Evolutionary conservation across 805 yeast genomes (phyloP).

Genomic region (Ogataea populi-albae): DNA sequence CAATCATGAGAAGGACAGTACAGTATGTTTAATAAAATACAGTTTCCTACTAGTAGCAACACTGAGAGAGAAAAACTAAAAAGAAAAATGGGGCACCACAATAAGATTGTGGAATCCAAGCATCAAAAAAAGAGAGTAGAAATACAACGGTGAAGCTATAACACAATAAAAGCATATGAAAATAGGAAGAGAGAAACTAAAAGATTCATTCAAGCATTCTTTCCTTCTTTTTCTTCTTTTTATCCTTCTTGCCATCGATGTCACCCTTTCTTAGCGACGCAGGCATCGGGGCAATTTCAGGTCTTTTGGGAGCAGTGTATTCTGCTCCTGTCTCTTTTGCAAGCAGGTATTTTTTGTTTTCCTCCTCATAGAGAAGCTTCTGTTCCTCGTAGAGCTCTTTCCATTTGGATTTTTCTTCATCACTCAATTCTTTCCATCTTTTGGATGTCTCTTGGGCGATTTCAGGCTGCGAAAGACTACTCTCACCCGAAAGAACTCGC

Average conservation of each 20-base stretch:
- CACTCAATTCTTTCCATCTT: constrained; percentile 72
- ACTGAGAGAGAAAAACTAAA: constrained; percentile 1
- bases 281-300: constrained; percentile 24
- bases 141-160: neutral
- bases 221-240: constrained; percentile 50
- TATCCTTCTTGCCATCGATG: constrained; percentile 46
- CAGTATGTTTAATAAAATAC: constrained; percentile 2
- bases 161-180: too few species aligned
- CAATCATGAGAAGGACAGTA: neutral
- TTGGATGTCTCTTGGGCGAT: constrained; percentile 75
- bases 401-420: constrained; percentile 70
- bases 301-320: constrained; percentile 28
- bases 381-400: constrained; percentile 54
- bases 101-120: neutral
- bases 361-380: constrained; percentile 35
- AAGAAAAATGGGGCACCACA: neutral
- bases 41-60: constrained; percentile 2
- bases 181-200: constrained; percentile 3
- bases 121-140: neutral
- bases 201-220: constrained; percentile 20
- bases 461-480: constrained; percentile 70
- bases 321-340: constrained; percentile 29
- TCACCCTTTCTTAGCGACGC: constrained; percentile 21
- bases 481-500: constrained; percentile 54
- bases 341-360: constrained; percentile 27